Base-by-base conservation (phyloP, 257 asterid genomes). In the Lycium barbarum region DNA sequence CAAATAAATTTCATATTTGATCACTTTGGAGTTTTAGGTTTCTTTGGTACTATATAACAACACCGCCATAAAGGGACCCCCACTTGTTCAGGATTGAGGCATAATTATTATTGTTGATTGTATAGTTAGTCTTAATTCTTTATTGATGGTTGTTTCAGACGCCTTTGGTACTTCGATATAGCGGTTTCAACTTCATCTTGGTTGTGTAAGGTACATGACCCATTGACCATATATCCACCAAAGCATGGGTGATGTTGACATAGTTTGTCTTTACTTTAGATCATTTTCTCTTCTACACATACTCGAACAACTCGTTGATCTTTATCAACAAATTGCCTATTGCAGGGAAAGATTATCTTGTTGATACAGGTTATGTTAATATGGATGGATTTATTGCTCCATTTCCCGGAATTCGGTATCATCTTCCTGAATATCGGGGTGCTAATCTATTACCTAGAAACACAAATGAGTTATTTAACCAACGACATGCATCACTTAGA, bases 331-430 rank as follows among this genome's bases (percentile, higher is more conserved):
- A 26, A 68, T 18, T 83, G 33, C 17, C 40, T 85, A 15, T 85
- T 84, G 51, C 95, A 92, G 98, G 98, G 57, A 94, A 94, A 84
- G 92, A 93, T 74, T 96, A 90, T 90, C 96, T 94, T 61, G 97
- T 94, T 85, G 99, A 94, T 86, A 65, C 85, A 54, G 93, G 95
- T 55, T 94, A 94, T 65, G 89, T 89, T 58, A 93, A 93, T 84
- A 89, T 87, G 92, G 90, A 92, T 49, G 95, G 97, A 38, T 93
- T 93, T 81, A 85, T 94, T 73, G 93, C 99, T 76, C 98, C 98
- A 70, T 96, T 91, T 61, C 93, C 91, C 85, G 98, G 97, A 80
- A 92, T 88, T 61, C 95, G 98, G 2, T 96, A 91, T 86, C 90
- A 91, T 89, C 91, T 87, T 85, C 91, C 89, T 49, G 96, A 92